phyloP scores from a whole-genome alignment of 768 basidiomycete species.

The Termitomyces sp. region DNA sequence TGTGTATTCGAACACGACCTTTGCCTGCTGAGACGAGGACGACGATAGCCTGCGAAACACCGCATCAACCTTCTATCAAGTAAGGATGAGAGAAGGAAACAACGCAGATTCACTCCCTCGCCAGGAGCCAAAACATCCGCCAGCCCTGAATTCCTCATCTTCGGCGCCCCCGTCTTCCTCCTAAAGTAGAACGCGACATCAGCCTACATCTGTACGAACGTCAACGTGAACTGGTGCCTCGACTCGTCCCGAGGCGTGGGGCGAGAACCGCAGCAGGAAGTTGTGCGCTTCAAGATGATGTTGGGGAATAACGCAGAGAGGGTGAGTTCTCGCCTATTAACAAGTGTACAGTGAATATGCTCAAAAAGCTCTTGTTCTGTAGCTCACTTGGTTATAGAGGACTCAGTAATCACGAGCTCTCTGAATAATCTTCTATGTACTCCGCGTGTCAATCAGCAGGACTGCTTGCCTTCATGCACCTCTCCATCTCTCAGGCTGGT shows the following conservation, averaged over 20 bases:
- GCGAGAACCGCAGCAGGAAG: conserved; percentile 80
- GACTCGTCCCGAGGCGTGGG: conserved; percentile 62
- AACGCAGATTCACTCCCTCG: conserved; percentile 64
- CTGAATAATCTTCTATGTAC: too few relatives aligned
- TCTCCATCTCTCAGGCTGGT: too few relatives aligned
- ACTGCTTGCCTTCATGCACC: too few relatives aligned
- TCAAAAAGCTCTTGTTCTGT: too few relatives aligned
- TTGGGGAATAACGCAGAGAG: conserved; percentile 88
- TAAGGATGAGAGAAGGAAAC: conserved; percentile 3
- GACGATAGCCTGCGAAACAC: conserved; percentile 41
- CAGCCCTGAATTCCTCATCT: conserved; percentile 75
- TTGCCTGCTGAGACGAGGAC: conserved; percentile 57
- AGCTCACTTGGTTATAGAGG: too few relatives aligned
- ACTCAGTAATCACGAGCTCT: too few relatives aligned
- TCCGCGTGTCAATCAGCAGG: too few relatives aligned
- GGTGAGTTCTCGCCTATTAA: conserved; percentile 92
- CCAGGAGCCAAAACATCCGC: conserved; percentile 87
- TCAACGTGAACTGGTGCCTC: conserved; percentile 71
- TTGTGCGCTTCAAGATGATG: conserved; percentile 77
- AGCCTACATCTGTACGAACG: conserved; percentile 83
- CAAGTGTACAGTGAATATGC: too few relatives aligned
- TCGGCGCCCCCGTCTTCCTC: conserved; percentile 81
- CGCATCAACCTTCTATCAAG: neutral
- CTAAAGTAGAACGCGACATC: conserved; percentile 91
- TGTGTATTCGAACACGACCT: conserved; percentile 66